Evolutionary conservation across 148 eudicot genomes (phyloP).

Genomic region (Rhododendron simsii): DNA sequence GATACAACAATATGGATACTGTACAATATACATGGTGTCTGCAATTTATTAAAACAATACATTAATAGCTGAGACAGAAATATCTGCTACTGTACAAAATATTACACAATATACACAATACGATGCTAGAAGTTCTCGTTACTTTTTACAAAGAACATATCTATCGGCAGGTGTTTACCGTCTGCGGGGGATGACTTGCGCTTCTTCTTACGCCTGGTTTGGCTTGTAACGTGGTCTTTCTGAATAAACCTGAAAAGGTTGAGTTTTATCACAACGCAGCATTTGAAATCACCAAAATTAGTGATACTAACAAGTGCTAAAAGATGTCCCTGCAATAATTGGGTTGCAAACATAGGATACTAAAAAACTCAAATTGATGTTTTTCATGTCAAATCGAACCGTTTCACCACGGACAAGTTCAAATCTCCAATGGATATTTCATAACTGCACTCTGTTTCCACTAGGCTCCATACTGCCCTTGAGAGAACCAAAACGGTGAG

Average conservation of each 20-base stretch:
- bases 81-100: conserved; percentile 1
- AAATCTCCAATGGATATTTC: neutral
- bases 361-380: neutral
- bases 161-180: conserved; percentile 68
- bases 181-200: conserved; percentile 42
- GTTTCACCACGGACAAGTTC: neutral
- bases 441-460: neutral
- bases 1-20: neutral
- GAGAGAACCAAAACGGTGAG: neutral
- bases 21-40: neutral
- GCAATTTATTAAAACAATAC: neutral
- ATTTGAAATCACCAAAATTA: neutral
- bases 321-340: neutral
- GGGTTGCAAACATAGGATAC: neutral
- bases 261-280: neutral
- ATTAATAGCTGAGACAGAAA: neutral
- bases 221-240: conserved; percentile 34
- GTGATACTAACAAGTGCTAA: neutral
- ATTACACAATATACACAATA: neutral
- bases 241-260: conserved; percentile 32
- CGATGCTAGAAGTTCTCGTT: conserved; percentile 25
- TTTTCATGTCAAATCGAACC: neutral
- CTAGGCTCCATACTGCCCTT: neutral
- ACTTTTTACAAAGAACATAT: conserved; percentile 55
- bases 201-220: conserved; percentile 49